Evolutionary conservation across 176 grass and related monocot species (phyloP).

Genomic region (Bolboschoenus planiculmis): DNA sequence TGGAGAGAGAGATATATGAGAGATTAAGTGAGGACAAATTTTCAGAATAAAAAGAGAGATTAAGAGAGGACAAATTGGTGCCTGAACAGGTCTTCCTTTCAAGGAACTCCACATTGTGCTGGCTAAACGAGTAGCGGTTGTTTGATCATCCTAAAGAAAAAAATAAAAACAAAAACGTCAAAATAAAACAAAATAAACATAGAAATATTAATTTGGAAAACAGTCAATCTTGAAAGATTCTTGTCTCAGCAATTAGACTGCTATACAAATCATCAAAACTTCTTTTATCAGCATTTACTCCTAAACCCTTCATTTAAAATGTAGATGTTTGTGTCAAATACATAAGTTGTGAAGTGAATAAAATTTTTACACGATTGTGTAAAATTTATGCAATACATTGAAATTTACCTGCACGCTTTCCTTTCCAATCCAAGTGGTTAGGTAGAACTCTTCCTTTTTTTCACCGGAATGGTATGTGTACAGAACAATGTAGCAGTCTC

Average conservation of each 20-base stretch:
- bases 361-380: not conserved
- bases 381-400: not conserved
- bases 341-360: not conserved
- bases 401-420: slow-evolving; percentile 65
- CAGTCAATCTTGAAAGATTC: not conserved
- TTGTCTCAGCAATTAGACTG: not conserved
- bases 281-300: not conserved
- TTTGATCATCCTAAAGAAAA: slow-evolving; percentile 66
- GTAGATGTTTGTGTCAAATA: not conserved
- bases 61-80: slow-evolving; percentile 34
- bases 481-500: slow-evolving; percentile 89
- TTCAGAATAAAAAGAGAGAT: not conserved
- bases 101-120: slow-evolving; percentile 76
- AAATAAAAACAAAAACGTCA: too few relatives aligned
- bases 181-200: slow-evolving; percentile 16
- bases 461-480: slow-evolving; percentile 91
- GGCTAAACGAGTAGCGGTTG: slow-evolving; percentile 43
- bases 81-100: slow-evolving; percentile 87
- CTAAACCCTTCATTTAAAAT: not conserved
- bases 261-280: not conserved
- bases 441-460: slow-evolving; percentile 92
- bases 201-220: not conserved
- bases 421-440: slow-evolving; percentile 82
- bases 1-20: slow-evolving; percentile 10
- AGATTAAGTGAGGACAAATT: slow-evolving; percentile 28